Evolutionary conservation across 345 rosid species (phyloP).

Genomic region (Passiflora organensis): DNA sequence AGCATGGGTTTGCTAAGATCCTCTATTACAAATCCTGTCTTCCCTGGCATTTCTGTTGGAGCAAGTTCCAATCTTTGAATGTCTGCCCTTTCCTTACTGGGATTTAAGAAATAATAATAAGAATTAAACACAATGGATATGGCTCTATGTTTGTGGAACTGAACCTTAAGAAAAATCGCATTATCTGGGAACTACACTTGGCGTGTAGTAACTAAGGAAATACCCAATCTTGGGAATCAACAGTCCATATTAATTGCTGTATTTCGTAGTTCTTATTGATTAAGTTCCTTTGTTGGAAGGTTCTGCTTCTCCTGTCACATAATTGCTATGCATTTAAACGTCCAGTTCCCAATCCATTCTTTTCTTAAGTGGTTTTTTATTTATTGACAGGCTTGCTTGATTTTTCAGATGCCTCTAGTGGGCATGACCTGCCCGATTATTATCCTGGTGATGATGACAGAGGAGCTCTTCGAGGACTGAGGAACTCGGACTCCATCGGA

Average conservation of each 20-base stretch:
- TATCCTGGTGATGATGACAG: conserved; percentile 48
- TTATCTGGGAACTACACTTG: too few species aligned
- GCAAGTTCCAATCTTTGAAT: too few species aligned
- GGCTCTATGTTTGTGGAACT: too few species aligned
- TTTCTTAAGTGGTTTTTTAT: conserved; percentile 8
- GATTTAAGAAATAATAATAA: too few species aligned
- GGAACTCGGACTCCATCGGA: conserved; percentile 50
- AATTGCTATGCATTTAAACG: background rate
- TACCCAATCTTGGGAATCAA: too few species aligned
- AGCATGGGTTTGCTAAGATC: background rate
- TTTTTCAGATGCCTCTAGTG: conserved; percentile 36
- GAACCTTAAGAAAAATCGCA: too few species aligned
- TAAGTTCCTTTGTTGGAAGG: background rate
- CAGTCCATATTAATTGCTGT: background rate
- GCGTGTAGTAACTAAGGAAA: too few species aligned
- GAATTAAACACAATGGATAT: too few species aligned
- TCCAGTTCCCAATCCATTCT: background rate
- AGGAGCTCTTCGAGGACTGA: conserved; percentile 36
- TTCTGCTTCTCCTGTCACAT: background rate
- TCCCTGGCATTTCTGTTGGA: background rate
- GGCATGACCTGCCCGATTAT: conserved; percentile 40
- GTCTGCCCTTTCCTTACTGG: too few species aligned
- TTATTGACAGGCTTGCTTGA: conserved; percentile 14
- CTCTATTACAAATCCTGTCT: background rate
- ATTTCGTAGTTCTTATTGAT: background rate